Evolutionary conservation across 192 early-diverging fungal genomes (phyloP).

Genomic region (Phycomyces nitens): DNA sequence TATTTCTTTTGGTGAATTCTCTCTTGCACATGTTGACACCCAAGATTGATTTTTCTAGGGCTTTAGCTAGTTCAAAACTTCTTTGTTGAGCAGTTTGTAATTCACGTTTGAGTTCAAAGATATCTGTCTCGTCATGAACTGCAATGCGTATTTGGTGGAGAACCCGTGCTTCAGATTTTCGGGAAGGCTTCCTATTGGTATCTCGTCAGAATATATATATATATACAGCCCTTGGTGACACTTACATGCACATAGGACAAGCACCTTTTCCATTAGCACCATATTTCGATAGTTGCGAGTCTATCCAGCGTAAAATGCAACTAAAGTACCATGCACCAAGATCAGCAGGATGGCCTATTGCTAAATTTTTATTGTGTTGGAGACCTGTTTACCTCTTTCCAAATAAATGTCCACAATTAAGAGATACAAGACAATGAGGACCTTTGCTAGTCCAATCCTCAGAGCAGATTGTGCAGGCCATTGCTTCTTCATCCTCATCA

Average conservation of each 20-base stretch:
- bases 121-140: slow-evolving; percentile 8
- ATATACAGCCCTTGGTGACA: not conserved
- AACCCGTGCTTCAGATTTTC: not conserved
- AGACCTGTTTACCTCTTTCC: slow-evolving; percentile 11
- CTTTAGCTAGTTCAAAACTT: not conserved
- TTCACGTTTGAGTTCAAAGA: not conserved
- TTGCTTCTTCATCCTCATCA: slow-evolving; percentile 19
- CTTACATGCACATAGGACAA: slow-evolving; percentile 23
- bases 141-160: not conserved
- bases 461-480: slow-evolving; percentile 19
- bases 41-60: slow-evolving; percentile 6
- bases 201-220: not conserved
- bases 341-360: too few relatives aligned
- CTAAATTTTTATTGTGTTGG: too few relatives aligned
- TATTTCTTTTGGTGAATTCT: slow-evolving; percentile 8
- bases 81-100: not conserved
- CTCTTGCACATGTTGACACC: slow-evolving; percentile 5
- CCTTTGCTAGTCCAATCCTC: slow-evolving; percentile 16
- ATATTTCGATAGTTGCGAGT: not conserved
- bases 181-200: not conserved
- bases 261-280: not conserved
- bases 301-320: slow-evolving; percentile 19
- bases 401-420: slow-evolving; percentile 25
- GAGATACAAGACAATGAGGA: slow-evolving; percentile 14
- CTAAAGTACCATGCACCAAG: not conserved